Percentiles rank a stretch among this genome's conserved stretches.
These are phyloP conservation scores for Plasmopara halstedii DNA, from an alignment of 352 stramenopile species.

Conservation along the genomic window DNA sequence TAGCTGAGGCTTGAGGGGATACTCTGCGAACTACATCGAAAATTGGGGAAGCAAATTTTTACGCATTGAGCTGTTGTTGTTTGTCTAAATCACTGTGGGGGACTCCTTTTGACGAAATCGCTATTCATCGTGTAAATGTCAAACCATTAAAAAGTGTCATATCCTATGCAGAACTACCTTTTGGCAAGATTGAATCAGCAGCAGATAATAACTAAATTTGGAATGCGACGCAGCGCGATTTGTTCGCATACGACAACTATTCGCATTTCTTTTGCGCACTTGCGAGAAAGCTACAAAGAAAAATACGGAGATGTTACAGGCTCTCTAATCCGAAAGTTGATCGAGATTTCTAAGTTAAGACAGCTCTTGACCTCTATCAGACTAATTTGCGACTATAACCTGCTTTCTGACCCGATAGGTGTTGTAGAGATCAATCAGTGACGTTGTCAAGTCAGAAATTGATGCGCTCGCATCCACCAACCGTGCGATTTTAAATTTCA, in stretches of 20 bases:
- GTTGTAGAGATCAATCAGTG: conserved; percentile 22
- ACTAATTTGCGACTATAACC: conserved; percentile 6
- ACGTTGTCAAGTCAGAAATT: conserved; percentile 25
- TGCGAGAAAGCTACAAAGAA: conserved; percentile 8
- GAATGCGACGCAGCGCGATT: too few relatives aligned
- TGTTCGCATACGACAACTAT: conserved; percentile 51
- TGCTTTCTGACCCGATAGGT: conserved; percentile 20
- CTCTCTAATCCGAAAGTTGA: conserved; percentile 20
- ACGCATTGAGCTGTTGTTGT: too few relatives aligned
- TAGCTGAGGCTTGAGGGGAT: conserved; percentile 17
- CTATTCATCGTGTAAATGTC: conserved; percentile 12
- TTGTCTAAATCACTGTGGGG: conserved; percentile 53
- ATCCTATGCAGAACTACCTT: conserved; percentile 4
- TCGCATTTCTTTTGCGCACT: conserved; percentile 43
- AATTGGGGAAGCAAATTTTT: too few relatives aligned
- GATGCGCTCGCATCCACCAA: conserved; percentile 26
- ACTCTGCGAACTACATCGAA: conserved; percentile 23
- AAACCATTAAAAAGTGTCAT: conserved; percentile 24
- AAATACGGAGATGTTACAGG: conserved; percentile 1
- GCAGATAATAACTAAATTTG: conserved; percentile 54
- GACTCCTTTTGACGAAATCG: conserved; percentile 18
- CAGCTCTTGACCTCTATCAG: conserved; percentile 10
- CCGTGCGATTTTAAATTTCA: conserved; percentile 37
- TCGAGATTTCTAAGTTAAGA: conserved; percentile 21
- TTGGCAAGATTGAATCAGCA: conserved; percentile 40